Evolutionary conservation across 345 rosid species (phyloP).

Genomic region (Eutrema heterophyllum): DNA sequence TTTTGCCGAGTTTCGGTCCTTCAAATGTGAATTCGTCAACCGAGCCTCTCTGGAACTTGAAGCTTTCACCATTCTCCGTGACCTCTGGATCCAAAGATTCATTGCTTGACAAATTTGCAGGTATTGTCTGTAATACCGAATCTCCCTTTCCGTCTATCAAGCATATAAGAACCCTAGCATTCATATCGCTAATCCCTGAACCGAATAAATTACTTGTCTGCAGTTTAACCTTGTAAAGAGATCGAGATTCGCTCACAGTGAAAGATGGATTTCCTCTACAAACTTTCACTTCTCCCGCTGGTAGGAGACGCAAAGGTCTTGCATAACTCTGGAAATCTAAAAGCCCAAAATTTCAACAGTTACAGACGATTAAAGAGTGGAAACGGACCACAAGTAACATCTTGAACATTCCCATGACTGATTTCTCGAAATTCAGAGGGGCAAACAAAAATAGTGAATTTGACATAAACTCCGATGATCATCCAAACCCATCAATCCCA

Average conservation of each 20-base stretch:
- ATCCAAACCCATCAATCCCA: neutral
- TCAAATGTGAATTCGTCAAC: slow-evolving; percentile 62
- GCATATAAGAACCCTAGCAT: slow-evolving; percentile 63
- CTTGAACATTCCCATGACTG: neutral
- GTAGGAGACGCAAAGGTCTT: slow-evolving; percentile 58
- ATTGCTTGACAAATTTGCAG: slow-evolving; percentile 34
- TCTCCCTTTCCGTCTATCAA: slow-evolving; percentile 64
- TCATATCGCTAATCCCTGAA: slow-evolving; percentile 55
- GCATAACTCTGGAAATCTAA: slow-evolving; percentile 79
- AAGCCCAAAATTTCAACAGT: slow-evolving; percentile 3
- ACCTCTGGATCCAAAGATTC: slow-evolving; percentile 30
- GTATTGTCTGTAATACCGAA: slow-evolving; percentile 64
- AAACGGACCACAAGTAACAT: neutral
- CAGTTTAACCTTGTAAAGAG: slow-evolving; percentile 58
- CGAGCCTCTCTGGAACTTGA: slow-evolving; percentile 71
- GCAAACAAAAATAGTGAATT: neutral
- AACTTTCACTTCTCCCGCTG: slow-evolving; percentile 47
- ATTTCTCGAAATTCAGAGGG: neutral
- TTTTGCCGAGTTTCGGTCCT: slow-evolving; percentile 49
- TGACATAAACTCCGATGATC: neutral
- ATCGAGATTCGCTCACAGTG: slow-evolving; percentile 26
- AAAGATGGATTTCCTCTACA: slow-evolving; percentile 27
- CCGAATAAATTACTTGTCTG: slow-evolving; percentile 64
- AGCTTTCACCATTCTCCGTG: slow-evolving; percentile 25
- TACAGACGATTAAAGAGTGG: neutral